Evolutionary conservation across 176 grass and related monocot genomes (phyloP).

Genomic region (Oryza punctata): DNA sequence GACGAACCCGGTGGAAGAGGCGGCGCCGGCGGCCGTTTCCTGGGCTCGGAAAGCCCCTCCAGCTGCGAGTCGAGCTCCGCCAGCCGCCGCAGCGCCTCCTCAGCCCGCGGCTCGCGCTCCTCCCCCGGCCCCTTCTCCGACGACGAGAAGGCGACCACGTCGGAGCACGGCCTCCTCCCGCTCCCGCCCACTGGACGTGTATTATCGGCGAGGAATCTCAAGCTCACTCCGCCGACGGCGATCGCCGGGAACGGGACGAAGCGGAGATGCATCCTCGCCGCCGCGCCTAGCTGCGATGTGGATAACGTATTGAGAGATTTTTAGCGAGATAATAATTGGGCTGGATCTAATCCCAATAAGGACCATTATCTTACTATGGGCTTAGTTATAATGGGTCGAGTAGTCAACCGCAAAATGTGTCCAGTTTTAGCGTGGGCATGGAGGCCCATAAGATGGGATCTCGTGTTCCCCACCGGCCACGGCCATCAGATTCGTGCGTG

Average conservation of each 20-base stretch:
- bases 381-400: too few relatives aligned
- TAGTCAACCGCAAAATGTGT: accelerated
- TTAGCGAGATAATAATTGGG: background rate
- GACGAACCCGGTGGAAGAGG: constrained; percentile 40
- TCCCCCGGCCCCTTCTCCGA: constrained; percentile 6
- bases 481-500: constrained; percentile 24
- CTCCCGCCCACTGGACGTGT: background rate
- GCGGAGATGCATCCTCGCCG: constrained; percentile 30
- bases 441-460: background rate
- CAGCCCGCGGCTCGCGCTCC: constrained; percentile 15
- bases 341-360: background rate
- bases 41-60: constrained; percentile 61
- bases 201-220: background rate
- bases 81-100: constrained; percentile 56
- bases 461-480: background rate
- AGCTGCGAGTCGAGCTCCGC: constrained; percentile 75
- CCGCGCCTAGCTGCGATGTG: background rate
- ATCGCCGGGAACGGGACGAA: constrained; percentile 29
- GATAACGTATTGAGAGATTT: constrained; percentile 28
- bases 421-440: background rate
- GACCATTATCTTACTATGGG: background rate
- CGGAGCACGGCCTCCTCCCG: background rate
- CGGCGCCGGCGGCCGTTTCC: constrained; percentile 33
- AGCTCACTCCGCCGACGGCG: constrained; percentile 30
- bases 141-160: constrained; percentile 29